Evolutionary conservation across 257 asterid species (phyloP), one percentile per base, ranked within the genome.

Genomic region (Schizonepeta tenuifolia): DNA sequence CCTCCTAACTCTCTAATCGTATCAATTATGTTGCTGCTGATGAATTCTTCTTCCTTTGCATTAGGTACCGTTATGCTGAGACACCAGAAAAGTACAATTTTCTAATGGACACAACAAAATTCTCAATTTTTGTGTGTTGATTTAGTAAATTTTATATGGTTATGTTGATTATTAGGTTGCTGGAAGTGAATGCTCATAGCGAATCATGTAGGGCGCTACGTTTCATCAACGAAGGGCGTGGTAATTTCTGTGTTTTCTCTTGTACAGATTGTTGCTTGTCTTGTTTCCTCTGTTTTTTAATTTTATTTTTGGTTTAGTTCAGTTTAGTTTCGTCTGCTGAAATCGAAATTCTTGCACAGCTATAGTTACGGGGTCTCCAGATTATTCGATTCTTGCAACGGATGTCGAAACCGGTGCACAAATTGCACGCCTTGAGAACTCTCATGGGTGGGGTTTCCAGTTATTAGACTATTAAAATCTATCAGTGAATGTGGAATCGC

Each of bases 131-230:
- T n/a, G 6, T 44, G 51, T 9, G 50, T 70, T 60, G n/a, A 9
- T 61, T 35, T 15, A 68, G 51, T 38, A 69, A 31, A 62, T 2
- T 54, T 54, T 58, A 68, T 68, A n/a, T 68, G 26, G 35, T 62
- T n/a, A 22, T 70, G 53, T 57, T 50, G 54, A 49, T 71, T 67
- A 24, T 6, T 80, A 94, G 99, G 93, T 49, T 83, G 62, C 79
- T 85, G 80, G 86, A 87, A 78, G 90, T 89, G 70, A 74, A 75
- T 38, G 97, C 96, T 72, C 99, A 94, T 80, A 76, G 84, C 1
- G 95, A 94, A 70, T 91, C 99, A 28, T 94, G 99, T 72, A 84
- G 97, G 83, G 77, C 97, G 9, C 85, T 94, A 57, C 96, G 97
- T 51, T 91, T 94, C 62, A 82, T 94, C 80, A 88, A 90, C 15